Conservation (phyloP, 2,329 filamentous ascomycete genomes). For the Trichoderma sp. region DNA sequence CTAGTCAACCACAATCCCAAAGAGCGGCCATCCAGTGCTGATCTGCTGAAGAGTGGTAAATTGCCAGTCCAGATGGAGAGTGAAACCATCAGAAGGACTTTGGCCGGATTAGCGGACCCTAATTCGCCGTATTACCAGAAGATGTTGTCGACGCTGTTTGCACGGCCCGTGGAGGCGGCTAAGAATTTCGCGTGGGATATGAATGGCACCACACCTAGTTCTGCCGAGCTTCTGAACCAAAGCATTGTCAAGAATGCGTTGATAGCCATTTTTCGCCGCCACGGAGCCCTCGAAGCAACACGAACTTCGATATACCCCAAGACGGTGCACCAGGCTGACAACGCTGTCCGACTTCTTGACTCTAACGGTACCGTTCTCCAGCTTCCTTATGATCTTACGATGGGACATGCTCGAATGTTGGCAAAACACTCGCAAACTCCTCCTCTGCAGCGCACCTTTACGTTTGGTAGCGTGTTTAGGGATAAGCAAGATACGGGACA, state of each 20-base stretch:
- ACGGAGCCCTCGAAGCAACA: constrained; percentile 81
- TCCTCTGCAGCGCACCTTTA: constrained; percentile 72
- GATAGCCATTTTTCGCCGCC: constrained; percentile 76
- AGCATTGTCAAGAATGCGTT: constrained; percentile 72
- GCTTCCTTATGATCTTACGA: constrained; percentile 87
- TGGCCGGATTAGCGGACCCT: constrained; percentile 77
- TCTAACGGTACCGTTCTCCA: constrained; percentile 84
- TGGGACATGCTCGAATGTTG: constrained; percentile 82
- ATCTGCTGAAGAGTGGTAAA: constrained; percentile 81
- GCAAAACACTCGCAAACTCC: constrained; percentile 65
- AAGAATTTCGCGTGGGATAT: constrained; percentile 81
- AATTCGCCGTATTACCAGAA: constrained; percentile 86
- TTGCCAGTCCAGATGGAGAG: constrained; percentile 90
- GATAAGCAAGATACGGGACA: constrained; percentile 76
- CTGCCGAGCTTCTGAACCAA: constrained; percentile 66
- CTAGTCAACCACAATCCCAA: constrained; percentile 80
- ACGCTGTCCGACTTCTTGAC: constrained; percentile 78
- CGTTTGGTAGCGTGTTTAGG: constrained; percentile 85
- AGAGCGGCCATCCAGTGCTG: constrained; percentile 76
- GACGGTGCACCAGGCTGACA: constrained; percentile 71
- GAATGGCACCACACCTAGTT: constrained; percentile 52
- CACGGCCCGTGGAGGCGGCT: constrained; percentile 70
- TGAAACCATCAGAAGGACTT: constrained; percentile 79
- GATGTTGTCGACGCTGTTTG: constrained; percentile 82
- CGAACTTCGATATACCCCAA: constrained; percentile 77